phyloP scores from a whole-genome alignment of 768 basidiomycete species.

The Russula compacta region DNA sequence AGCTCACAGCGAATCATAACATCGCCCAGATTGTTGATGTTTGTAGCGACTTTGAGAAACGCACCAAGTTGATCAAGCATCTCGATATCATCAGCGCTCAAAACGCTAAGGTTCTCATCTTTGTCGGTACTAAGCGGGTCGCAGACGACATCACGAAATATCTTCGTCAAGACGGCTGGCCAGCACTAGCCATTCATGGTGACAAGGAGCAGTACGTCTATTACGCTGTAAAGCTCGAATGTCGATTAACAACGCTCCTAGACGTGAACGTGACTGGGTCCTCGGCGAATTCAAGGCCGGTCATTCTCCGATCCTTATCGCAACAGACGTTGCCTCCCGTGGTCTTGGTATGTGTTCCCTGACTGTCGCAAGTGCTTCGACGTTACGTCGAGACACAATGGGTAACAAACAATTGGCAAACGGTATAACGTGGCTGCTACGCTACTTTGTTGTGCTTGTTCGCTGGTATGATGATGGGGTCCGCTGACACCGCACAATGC shows the following conservation, averaged over 20 bases:
- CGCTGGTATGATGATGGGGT: slow-evolving; percentile 20
- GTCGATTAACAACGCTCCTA: slow-evolving; percentile 25
- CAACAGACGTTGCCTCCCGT: slow-evolving; percentile 98
- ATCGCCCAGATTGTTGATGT: slow-evolving; percentile 95
- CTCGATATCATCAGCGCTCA: slow-evolving; percentile 93
- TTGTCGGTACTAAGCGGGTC: slow-evolving; percentile 94
- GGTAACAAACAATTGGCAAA: slow-evolving; percentile 26
- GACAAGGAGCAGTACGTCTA: slow-evolving; percentile 91
- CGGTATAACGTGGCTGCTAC: slow-evolving; percentile 10
- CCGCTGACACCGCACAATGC: slow-evolving; percentile 9
- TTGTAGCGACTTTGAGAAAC: slow-evolving; percentile 96
- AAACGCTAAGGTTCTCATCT: slow-evolving; percentile 98
- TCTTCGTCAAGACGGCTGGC: slow-evolving; percentile 97
- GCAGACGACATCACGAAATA: slow-evolving; percentile 99
- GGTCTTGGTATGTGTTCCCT: slow-evolving; percentile 88
- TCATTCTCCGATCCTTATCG: slow-evolving; percentile 93
- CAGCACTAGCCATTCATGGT: slow-evolving; percentile 98
- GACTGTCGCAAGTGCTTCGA: slow-evolving; percentile 40
- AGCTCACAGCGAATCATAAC: slow-evolving; percentile 96
- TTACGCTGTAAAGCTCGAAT: not conserved
- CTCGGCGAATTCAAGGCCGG: slow-evolving; percentile 97
- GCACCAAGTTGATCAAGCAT: slow-evolving; percentile 91
- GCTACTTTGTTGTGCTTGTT: slow-evolving; percentile 16
- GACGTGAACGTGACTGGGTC: slow-evolving; percentile 99
- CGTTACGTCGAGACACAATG: slow-evolving; percentile 25